Evolutionary conservation across 805 yeast species (phyloP).

Genomic region (Hanseniaspora jakobsenii): DNA sequence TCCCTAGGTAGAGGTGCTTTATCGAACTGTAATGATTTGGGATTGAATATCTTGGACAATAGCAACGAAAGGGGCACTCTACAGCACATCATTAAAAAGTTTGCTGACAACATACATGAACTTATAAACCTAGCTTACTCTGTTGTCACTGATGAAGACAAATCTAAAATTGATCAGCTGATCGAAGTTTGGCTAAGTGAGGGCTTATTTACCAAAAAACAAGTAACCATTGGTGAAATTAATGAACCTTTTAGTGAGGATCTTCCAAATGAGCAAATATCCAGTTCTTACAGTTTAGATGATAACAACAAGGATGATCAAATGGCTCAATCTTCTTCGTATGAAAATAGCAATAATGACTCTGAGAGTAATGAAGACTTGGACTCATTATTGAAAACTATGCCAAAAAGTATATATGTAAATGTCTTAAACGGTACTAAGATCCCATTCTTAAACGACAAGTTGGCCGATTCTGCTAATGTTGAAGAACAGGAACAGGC

Average conservation of each 20-base stretch:
- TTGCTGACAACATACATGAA: constrained; percentile 52
- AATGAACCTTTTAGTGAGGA: constrained; percentile 48
- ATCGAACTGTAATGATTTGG: constrained; percentile 46
- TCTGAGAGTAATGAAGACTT: constrained; percentile 20
- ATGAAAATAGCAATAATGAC: constrained; percentile 9
- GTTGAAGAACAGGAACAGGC: constrained; percentile 15
- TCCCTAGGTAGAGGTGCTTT: constrained; percentile 77
- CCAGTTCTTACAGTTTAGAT: too few species aligned
- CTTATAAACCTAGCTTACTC: constrained; percentile 52
- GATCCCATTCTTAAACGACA: constrained; percentile 2
- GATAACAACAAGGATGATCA: too few species aligned
- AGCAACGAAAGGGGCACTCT: constrained; percentile 52
- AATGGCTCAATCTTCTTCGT: constrained; percentile 25
- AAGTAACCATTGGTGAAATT: constrained; percentile 45
- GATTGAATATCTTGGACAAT: constrained; percentile 26
- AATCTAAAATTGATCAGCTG: constrained; percentile 66
- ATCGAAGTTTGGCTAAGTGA: constrained; percentile 89
- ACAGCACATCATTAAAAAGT: constrained; percentile 57
- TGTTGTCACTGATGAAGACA: constrained; percentile 44
- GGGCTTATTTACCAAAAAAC: constrained; percentile 53
- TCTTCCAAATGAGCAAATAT: too few species aligned
- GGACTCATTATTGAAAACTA: constrained; percentile 23
- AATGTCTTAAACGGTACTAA: constrained; percentile 5
- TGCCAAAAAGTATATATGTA: constrained; percentile 18
- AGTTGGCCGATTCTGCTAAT: constrained; percentile 9